Conservation (phyloP, 257 asterid species). For the Jaltomata sinuosa region DNA sequence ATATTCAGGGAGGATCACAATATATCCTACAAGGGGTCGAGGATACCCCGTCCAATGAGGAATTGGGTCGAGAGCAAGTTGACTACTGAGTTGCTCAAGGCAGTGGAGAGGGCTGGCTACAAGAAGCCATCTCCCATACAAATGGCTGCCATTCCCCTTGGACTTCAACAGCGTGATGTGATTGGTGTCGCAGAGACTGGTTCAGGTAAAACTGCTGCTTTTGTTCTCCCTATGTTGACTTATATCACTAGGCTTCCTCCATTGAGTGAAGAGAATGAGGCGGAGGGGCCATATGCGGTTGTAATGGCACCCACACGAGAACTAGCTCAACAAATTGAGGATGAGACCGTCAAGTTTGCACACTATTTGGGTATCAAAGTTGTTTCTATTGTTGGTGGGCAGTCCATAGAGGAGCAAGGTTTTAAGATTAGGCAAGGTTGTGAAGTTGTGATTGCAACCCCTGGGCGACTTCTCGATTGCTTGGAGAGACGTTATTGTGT, state of each 20-base stretch:
- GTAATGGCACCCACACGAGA: slow-evolving; percentile 1
- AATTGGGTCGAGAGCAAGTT: slow-evolving; percentile 45
- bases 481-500: slow-evolving; percentile 46
- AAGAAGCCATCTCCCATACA: slow-evolving; percentile 45
- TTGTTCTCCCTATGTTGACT: slow-evolving; percentile 54
- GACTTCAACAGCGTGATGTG: slow-evolving; percentile 16
- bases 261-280: slow-evolving; percentile 36
- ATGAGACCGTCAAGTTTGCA: slow-evolving; percentile 26
- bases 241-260: slow-evolving; percentile 47
- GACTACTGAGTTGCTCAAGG: slow-evolving; percentile 34
- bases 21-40: slow-evolving; percentile 38
- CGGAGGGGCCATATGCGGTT: slow-evolving; percentile 12
- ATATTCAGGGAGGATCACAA: slow-evolving; percentile 4
- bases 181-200: slow-evolving; percentile 52
- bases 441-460: slow-evolving; percentile 57
- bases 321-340: slow-evolving; percentile 1
- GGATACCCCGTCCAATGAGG: slow-evolving; percentile 58
- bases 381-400: slow-evolving; percentile 54
- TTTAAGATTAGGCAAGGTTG: slow-evolving; percentile 46
- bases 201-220: slow-evolving; percentile 57
- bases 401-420: slow-evolving; percentile 50
- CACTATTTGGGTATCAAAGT: slow-evolving; percentile 44
- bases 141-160: slow-evolving; percentile 16
- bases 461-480: slow-evolving; percentile 51
- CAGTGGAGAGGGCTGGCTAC: slow-evolving; percentile 46